Conservation (phyloP, 805 yeast genomes). For the Wickerhamiella vanderwaltii region DNA sequence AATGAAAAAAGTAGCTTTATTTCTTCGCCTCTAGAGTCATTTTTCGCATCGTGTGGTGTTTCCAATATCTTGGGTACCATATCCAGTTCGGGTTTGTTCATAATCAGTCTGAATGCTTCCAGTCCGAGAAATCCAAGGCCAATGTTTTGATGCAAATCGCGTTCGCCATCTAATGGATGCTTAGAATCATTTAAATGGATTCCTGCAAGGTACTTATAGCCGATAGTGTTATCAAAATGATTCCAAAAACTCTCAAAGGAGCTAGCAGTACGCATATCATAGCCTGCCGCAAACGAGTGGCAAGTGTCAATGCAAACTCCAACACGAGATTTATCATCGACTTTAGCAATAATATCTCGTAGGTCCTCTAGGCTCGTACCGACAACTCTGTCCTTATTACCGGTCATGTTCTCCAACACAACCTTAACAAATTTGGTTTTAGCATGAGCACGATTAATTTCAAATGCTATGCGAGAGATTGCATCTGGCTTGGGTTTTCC, state of each 20-base stretch:
- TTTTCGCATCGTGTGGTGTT: slow-evolving; percentile 46
- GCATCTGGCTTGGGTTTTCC: slow-evolving; percentile 58
- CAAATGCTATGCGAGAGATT: slow-evolving; percentile 55
- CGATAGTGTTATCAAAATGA: slow-evolving; percentile 61
- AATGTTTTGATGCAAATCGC: slow-evolving; percentile 81
- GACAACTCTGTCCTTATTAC: slow-evolving; percentile 71
- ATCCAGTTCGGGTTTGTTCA: slow-evolving; percentile 51
- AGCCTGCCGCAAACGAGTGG: slow-evolving; percentile 94
- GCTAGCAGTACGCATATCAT: slow-evolving; percentile 57
- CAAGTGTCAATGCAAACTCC: slow-evolving; percentile 97
- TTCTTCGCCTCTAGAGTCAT: slow-evolving; percentile 57
- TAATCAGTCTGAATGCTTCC: slow-evolving; percentile 67
- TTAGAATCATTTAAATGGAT: slow-evolving; percentile 91
- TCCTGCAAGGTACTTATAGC: slow-evolving; percentile 61
- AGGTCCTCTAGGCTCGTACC: slow-evolving; percentile 75
- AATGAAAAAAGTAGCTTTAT: slow-evolving; percentile 71
- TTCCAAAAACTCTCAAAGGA: slow-evolving; percentile 58
- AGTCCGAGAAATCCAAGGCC: slow-evolving; percentile 86
- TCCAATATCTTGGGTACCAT: slow-evolving; percentile 74
- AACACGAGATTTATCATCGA: slow-evolving; percentile 73
- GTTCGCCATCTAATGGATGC: slow-evolving; percentile 79
- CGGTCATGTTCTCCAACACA: slow-evolving; percentile 96
- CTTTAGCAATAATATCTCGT: slow-evolving; percentile 54
- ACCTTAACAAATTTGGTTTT: slow-evolving; percentile 72
- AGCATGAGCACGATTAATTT: slow-evolving; percentile 64